Base-by-base conservation (phyloP, 2,329 filamentous ascomycete species). In the Drechslera avenae region DNA sequence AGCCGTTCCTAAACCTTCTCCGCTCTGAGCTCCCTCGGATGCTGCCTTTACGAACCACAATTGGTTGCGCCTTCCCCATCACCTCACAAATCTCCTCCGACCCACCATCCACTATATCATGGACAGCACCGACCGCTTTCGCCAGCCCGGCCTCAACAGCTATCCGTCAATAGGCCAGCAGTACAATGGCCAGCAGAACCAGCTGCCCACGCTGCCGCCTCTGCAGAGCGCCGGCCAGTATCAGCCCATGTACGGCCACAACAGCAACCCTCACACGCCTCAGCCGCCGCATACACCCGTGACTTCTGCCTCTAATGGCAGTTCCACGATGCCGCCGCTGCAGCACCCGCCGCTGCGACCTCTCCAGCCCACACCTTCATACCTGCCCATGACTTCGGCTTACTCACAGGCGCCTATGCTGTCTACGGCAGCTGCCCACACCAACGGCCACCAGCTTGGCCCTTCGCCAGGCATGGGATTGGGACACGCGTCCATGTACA, bases 381-480 rank as follows among this genome's bases (percentile, higher is more conserved):
- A 69, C 58, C 49, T 73, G 56, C 60, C 66, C 45, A 63, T 67
- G 57, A 60, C 67, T 32, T 68, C 68, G 43, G 69, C 66, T 30
- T 72, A 68, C 56, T 72, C 71, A 44, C 71, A 73, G 50, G 56
- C 69, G 32, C 62, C 68, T 31, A 62, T 71, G 45, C 62, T 72
- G 34, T 60, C 71, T 36, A 69, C 71, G 7, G 61, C 71, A 3
- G 56, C 63, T 14, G 65, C 71, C n/a, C 69, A 72, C 48, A 55
- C 69, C 26, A 70, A 69, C 55, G 33, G 56, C 37, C 69, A 72
- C 54, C 66, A 69, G 46, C 46, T 73, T 23, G 63, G 62, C 23
- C 68, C 78, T 23, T 68, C 73, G 2, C 72, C 74, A 33, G 74
- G 75, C 39, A 64, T 78, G 43, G 67, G 67, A 31, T 43, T 74